Base-by-base conservation (phyloP, 1,139 yeast genomes). In the Suhomyces coccinellae region DNA sequence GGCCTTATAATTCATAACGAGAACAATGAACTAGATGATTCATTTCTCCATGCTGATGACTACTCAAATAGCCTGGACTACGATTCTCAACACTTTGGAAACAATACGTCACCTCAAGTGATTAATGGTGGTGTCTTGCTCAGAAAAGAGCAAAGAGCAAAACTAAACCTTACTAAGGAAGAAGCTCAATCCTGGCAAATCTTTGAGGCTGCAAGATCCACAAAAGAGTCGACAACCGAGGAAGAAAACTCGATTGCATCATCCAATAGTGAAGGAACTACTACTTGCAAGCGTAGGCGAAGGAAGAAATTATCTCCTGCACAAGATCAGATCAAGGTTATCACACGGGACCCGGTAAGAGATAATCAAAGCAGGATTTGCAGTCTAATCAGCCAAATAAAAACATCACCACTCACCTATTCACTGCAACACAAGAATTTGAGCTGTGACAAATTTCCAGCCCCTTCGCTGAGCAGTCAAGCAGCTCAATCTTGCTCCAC, bases 101-200 rank as follows among this genome's bases (percentile, higher is more conserved):
- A 7, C 10, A 17, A 10, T 8, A 33, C 38, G 3, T n/a, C 50
- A 6, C 49, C 52, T 8, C 58, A 59, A 2, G 65, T 62, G 9
- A 57, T 71, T 10, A 74, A 74, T 52, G 79, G 79, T 2, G 79
- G 79, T 0, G 69, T 69, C 1, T 50, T 71, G 10, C 59, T 64
- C 20, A 54, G 79, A 38, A 62, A 69, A 37, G 79, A 73, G 48
- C 60, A 60, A 20, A 60, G 66, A 15, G 70, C 63, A 28, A 47
- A 56, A 8, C 62, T 65, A 43, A 58, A 55, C 32, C 53, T 72
- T 16, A 61, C 73, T 1, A 52, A 59, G 11, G 79, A 73, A 22
- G 79, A 74, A 47, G 51, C 61, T 6, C 57, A 58, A 38, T 65
- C 78, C 1, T 74, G 79, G 79, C 66, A 65, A 20, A 45, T 63